Evolutionary conservation across 345 rosid genomes (phyloP).

Genomic region (Viola odorata): DNA sequence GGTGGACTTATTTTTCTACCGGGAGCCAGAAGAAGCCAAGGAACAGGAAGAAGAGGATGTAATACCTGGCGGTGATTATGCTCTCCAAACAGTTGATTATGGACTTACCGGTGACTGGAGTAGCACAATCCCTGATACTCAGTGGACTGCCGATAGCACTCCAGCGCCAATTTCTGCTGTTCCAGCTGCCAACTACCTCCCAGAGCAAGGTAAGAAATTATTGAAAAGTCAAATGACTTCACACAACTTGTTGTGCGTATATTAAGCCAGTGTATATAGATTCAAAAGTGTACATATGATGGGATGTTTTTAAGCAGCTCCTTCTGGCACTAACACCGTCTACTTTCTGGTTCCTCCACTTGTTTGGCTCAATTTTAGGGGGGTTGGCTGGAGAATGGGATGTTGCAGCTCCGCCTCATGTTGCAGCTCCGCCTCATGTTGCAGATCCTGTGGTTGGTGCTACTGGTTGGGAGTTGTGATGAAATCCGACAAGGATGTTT

Average conservation of each 20-base stretch:
- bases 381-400: slow-evolving; percentile 42
- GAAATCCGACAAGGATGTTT: slow-evolving; percentile 16
- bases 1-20: slow-evolving; percentile 25
- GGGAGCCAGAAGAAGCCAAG: slow-evolving; percentile 26
- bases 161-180: slow-evolving; percentile 54
- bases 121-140: slow-evolving; percentile 39
- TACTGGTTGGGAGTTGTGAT: slow-evolving; percentile 37
- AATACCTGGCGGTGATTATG: slow-evolving; percentile 28
- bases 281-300: neutral
- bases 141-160: slow-evolving; percentile 52
- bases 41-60: slow-evolving; percentile 28
- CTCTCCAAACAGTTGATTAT: slow-evolving; percentile 30
- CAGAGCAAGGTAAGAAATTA: slow-evolving; percentile 27
- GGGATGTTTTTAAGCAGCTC: neutral
- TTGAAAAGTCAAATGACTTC: too few relatives aligned
- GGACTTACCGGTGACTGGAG: slow-evolving; percentile 46
- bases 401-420: neutral
- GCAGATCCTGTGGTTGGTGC: slow-evolving; percentile 8
- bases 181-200: slow-evolving; percentile 36
- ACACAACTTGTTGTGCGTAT: too few relatives aligned
- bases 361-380: neutral
- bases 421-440: slow-evolving; percentile 13
- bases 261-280: neutral
- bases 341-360: neutral
- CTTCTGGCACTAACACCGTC: slow-evolving; percentile 11